phyloP scores from a whole-genome alignment of 805 yeast genomes.

The Cyberlindnera saturnus region DNA sequence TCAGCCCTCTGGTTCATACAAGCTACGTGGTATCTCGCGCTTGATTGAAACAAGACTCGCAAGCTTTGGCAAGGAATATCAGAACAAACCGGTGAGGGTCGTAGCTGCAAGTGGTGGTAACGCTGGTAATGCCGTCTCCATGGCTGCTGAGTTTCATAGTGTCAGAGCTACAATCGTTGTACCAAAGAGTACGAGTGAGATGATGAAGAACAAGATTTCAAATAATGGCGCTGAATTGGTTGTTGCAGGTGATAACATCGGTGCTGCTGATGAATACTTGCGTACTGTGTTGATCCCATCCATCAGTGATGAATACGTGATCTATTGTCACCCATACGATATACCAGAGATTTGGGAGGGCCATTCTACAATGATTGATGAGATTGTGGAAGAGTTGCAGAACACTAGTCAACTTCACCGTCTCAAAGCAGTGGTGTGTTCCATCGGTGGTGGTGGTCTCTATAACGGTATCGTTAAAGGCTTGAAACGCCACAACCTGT shows the following conservation, averaged over 20 bases:
- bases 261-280: conserved; percentile 45
- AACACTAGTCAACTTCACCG: conserved; percentile 19
- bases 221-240: conserved; percentile 46
- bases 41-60: conserved; percentile 32
- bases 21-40: conserved; percentile 49
- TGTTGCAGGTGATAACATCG: conserved; percentile 39
- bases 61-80: conserved; percentile 10
- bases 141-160: conserved; percentile 33
- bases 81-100: conserved; percentile 31
- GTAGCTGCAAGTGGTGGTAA: conserved; percentile 53
- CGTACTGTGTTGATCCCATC: conserved; percentile 25
- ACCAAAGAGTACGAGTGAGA: conserved; percentile 41
- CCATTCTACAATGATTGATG: conserved; percentile 43
- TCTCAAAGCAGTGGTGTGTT: conserved; percentile 43
- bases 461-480: conserved; percentile 48
- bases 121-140: conserved; percentile 51
- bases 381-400: conserved; percentile 26
- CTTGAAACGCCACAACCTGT: conserved; percentile 28
- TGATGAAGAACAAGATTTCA: conserved; percentile 40
- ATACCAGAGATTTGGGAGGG: conserved; percentile 49
- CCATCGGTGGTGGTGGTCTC: conserved; percentile 55
- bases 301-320: conserved; percentile 26
- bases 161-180: conserved; percentile 51
- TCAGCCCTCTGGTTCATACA: conserved; percentile 55
- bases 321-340: conserved; percentile 53